Conservation (phyloP, 1,284 basidiomycete species). For the Rhodotorula sp. region DNA sequence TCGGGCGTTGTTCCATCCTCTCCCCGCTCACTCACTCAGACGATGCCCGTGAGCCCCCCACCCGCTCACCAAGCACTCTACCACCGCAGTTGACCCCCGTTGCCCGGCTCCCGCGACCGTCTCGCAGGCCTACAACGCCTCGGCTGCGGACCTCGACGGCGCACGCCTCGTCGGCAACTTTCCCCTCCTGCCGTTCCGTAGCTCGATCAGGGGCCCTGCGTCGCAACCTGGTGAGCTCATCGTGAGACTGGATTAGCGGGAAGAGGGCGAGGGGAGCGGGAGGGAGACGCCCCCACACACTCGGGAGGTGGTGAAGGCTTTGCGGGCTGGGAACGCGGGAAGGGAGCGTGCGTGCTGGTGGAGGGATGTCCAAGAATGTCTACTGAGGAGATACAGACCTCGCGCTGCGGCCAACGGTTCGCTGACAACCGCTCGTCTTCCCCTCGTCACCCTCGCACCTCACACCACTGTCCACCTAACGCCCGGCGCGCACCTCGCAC, state of each 20-base stretch:
- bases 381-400: no score
- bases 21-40: neutral
- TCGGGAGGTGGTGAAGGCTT: no score
- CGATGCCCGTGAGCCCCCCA: neutral
- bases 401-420: no score
- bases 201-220: constrained; percentile 86
- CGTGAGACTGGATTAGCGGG: neutral
- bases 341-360: no score
- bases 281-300: neutral
- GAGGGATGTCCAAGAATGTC: no score
- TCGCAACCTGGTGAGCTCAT: constrained; percentile 64
- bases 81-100: neutral
- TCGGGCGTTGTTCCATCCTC: neutral
- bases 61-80: neutral
- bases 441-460: neutral
- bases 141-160: constrained; percentile 76
- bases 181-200: constrained; percentile 84
- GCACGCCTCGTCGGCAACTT: constrained; percentile 84
- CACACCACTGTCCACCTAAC: neutral
- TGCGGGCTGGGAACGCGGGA: no score
- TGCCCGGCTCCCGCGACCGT: neutral
- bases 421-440: no score
- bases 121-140: constrained; percentile 90
- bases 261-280: neutral
- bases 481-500: constrained; percentile 10